Conservation (phyloP, 805 yeast species). For the Cyberlindnera misumaiensis region DNA sequence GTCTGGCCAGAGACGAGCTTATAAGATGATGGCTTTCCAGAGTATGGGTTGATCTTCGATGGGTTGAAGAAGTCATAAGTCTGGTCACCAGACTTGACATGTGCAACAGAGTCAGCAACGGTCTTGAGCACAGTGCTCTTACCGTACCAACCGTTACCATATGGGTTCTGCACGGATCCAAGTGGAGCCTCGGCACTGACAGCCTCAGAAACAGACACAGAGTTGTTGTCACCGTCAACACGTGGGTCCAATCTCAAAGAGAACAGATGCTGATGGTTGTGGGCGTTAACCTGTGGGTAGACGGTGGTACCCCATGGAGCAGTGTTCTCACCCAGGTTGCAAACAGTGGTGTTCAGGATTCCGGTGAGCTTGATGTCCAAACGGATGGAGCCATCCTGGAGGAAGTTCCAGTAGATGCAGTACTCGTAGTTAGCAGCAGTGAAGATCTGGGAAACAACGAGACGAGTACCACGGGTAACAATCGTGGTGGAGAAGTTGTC, state of each 20-base stretch:
- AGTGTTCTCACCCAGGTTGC: conserved; percentile 56
- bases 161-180: conserved; percentile 65
- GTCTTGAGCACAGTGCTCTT: conserved; percentile 62
- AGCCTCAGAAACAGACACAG: conserved; percentile 65
- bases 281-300: conserved; percentile 76
- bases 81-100: conserved; percentile 40
- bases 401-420: conserved; percentile 75
- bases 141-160: conserved; percentile 72
- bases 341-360: conserved; percentile 66
- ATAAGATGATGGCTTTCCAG: conserved; percentile 70
- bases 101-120: conserved; percentile 57
- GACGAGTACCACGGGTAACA: conserved; percentile 67
- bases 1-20: conserved; percentile 71
- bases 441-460: conserved; percentile 72
- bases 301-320: conserved; percentile 80
- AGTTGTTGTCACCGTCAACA: conserved; percentile 74
- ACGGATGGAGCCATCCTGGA: conserved; percentile 80
- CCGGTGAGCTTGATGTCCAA: conserved; percentile 77
- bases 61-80: conserved; percentile 74
- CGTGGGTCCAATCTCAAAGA: conserved; percentile 74
- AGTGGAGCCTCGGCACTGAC: conserved; percentile 48
- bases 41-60: conserved; percentile 53
- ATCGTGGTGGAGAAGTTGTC: conserved; percentile 70
- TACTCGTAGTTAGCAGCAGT: conserved; percentile 80
- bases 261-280: conserved; percentile 82